A percentile compares a stretch with the other conserved stretches of the same genome.
phyloP scores from a whole-genome alignment of 1,284 basidiomycete species.

The Melampsora larici-populina region DNA sequence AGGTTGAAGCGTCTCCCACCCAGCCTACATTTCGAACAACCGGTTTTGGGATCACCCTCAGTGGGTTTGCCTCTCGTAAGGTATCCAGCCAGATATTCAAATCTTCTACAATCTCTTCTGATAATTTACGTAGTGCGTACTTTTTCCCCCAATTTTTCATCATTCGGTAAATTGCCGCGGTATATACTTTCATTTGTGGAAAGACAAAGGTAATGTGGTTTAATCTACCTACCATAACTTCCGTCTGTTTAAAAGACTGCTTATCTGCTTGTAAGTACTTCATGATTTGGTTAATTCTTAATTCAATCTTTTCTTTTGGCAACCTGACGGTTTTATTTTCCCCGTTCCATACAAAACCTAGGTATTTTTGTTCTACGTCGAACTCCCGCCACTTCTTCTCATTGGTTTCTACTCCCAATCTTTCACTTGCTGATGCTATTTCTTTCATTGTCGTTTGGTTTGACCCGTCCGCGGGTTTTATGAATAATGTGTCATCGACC shows the following conservation, averaged over 20 bases:
- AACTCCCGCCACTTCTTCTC: background rate
- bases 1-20: constrained; percentile 10
- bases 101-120: background rate
- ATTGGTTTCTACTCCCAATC: constrained; percentile 1
- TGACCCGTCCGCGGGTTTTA: background rate
- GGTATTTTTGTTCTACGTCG: background rate
- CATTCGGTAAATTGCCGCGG: no score
- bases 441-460: background rate
- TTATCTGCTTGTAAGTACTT: background rate
- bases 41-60: background rate
- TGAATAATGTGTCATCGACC: no score
- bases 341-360: no score
- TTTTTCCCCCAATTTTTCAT: background rate
- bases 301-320: background rate
- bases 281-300: background rate
- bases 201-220: background rate
- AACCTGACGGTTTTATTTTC: no score
- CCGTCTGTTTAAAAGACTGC: background rate
- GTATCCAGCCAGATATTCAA: background rate
- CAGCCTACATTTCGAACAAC: background rate
- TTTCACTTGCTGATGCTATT: background rate
- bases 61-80: background rate
- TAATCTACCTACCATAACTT: background rate
- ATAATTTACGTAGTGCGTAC: background rate
- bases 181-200: no score